Evolutionary conservation across 805 yeast genomes (phyloP).

Genomic region (Suhomyces sp.): DNA sequence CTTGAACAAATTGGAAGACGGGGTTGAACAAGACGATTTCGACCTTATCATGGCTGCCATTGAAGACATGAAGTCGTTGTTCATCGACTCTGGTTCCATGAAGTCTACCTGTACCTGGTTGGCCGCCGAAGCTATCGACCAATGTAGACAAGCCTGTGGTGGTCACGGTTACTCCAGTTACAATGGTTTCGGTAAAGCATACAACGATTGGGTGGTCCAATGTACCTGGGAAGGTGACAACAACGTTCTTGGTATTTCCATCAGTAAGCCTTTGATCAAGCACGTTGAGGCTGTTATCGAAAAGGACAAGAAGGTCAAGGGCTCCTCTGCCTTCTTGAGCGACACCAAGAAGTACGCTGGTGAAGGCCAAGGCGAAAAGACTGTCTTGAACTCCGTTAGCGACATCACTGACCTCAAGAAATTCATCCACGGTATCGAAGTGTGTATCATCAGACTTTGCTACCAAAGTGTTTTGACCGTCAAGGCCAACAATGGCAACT

Average conservation of each 20-base stretch:
- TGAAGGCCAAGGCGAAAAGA: conserved; percentile 16
- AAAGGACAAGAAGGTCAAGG: conserved; percentile 38
- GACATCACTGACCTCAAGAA: conserved; percentile 27
- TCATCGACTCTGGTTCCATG: conserved; percentile 44
- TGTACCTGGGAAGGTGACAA: conserved; percentile 52
- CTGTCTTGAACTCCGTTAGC: conserved; percentile 23
- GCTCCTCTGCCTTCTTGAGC: conserved; percentile 44
- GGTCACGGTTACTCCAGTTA: conserved; percentile 47
- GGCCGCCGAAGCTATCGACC: conserved; percentile 40
- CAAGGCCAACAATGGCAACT: conserved; percentile 32
- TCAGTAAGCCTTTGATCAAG: conserved; percentile 40
- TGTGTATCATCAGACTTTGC: conserved; percentile 39
- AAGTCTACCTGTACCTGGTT: conserved; percentile 46
- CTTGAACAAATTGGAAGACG: conserved; percentile 34
- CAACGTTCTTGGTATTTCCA: conserved; percentile 41
- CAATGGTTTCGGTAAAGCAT: conserved; percentile 44
- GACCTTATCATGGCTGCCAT: conserved; percentile 29
- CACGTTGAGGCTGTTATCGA: conserved; percentile 25
- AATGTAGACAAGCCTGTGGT: conserved; percentile 46
- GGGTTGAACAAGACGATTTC: conserved; percentile 33
- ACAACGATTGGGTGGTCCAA: conserved; percentile 46
- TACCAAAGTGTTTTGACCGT: conserved; percentile 28
- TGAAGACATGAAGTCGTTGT: conserved; percentile 39
- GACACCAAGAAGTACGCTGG: conserved; percentile 25
- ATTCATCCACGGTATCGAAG: conserved; percentile 35